Evolutionary conservation across 2,329 filamentous ascomycete genomes (phyloP).

Genomic region (Thielaviopsis populi): DNA sequence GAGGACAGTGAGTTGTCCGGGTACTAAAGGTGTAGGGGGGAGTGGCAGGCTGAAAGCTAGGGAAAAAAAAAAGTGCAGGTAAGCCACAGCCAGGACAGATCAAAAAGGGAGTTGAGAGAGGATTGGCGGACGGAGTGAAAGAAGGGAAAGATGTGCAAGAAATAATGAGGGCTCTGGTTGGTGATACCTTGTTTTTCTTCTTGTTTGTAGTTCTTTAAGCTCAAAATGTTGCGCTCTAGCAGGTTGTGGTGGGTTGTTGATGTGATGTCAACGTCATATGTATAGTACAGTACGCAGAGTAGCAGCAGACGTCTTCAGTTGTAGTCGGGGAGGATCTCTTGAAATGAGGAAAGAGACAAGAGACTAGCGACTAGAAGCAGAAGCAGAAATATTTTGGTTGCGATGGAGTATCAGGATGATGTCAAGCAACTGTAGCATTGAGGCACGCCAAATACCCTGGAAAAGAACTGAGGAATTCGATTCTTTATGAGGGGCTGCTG

Average conservation of each 20-base stretch:
- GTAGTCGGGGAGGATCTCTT: background rate
- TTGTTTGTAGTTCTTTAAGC: background rate
- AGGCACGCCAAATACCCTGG: background rate
- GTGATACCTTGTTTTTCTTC: conserved; percentile 1
- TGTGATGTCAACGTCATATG: conserved; percentile 1
- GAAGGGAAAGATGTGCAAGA: conserved; percentile 2
- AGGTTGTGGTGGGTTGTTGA: background rate
- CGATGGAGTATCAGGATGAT: background rate
- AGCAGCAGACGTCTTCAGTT: background rate
- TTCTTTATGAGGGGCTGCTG: background rate
- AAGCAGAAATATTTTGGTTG: background rate
- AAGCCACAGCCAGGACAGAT: background rate
- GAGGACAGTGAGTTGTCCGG: background rate
- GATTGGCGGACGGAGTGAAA: background rate
- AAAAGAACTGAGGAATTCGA: background rate
- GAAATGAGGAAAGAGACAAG: conserved; percentile 7
- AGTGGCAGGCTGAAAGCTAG: background rate
- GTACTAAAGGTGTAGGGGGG: background rate
- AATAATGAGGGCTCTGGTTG: background rate
- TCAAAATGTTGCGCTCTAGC: background rate
- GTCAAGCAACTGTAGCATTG: background rate
- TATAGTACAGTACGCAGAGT: background rate
- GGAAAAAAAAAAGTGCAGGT: background rate
- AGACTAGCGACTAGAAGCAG: background rate
- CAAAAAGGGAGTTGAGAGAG: conserved; percentile 1